Base-by-base conservation (phyloP, 192 early-diverging fungal genomes). In the Spinellus fusiger region DNA sequence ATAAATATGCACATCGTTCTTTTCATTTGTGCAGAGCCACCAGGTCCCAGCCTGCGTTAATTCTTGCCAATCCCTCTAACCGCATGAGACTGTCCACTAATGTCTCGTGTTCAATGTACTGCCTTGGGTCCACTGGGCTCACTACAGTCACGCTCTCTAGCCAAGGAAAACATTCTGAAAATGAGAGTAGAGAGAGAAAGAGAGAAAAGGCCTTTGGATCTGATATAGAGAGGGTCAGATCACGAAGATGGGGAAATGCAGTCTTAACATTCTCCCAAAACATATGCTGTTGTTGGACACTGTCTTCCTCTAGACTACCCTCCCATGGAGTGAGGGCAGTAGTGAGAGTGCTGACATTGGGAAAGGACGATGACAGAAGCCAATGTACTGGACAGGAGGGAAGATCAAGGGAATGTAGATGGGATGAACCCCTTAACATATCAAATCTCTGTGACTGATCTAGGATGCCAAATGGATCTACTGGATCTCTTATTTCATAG, bases 1-100 rank as follows among this genome's bases (percentile, higher is more conserved):
- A 44, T 44, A 44, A n/a, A 18, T 18, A 44, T 44, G 40, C 40
- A 44, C 40, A 44, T 44, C 40, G 40, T n/a, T 18, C 10, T 44
- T 44, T 44, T n/a, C n/a, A 44, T 18, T 44, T 44, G 22, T 35
- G 48, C 18, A 61, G 48, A 37, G 59, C 49, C 31, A 61, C 49
- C 47, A 61, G 48, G 49, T 61, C 59, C 59, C 59, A 61, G 27
- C 59, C 59, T 26, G 59, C 59, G 15, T 46, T 51, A 16, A 61
- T 61, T 15, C 59, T 51, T 26, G 32, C 49, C 49, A 61, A 50
- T 9, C 59, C 59, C 6, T 51, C 33, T 22, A 51, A n/a, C n/a
- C 49, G 47, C 3, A 51, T 13, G 9, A 61, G 49, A 38, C 59
- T 51, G 5, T 46, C 22, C 51, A 46, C 22, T 8, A 61, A 51